Conservation (phyloP, 257 asterid genomes). For the Nicotiana obtusifolia region DNA sequence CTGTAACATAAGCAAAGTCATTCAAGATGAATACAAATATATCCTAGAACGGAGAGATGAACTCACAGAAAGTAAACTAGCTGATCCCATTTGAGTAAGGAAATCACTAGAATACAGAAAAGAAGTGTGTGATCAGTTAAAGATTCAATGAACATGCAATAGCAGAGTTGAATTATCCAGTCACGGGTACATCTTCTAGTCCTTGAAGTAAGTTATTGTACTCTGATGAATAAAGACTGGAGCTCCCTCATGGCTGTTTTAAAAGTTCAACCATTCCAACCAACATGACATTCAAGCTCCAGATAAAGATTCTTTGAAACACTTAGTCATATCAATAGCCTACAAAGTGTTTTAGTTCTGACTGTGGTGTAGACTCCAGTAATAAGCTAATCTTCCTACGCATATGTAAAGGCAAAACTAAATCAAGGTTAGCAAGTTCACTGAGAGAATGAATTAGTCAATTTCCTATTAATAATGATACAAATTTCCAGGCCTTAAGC, state of each 20-base stretch:
- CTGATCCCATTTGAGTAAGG: neutral
- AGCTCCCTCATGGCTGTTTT: neutral
- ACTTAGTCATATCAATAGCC: too few relatives aligned
- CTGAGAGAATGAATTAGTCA: neutral
- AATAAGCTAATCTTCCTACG: neutral
- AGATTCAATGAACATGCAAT: neutral
- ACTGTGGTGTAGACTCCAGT: neutral
- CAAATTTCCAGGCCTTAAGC: neutral
- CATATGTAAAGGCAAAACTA: neutral
- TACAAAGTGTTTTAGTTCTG: too few relatives aligned
- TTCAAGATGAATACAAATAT: neutral
- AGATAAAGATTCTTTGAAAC: neutral
- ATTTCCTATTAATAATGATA: neutral
- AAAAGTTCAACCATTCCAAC: neutral
- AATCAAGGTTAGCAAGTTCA: neutral
- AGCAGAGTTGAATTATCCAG: neutral
- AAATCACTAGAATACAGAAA: neutral
- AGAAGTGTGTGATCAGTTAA: neutral
- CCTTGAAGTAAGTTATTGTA: neutral
- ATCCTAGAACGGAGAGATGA: neutral
- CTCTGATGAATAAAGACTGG: neutral
- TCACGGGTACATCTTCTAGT: neutral
- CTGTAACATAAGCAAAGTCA: neutral
- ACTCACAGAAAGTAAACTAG: neutral
- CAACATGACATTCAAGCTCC: neutral